Evolutionary conservation across 177 flowering plant species (phyloP), one percentile per base, ranked within the genome.

Genomic region (Telopea speciosissima): DNA sequence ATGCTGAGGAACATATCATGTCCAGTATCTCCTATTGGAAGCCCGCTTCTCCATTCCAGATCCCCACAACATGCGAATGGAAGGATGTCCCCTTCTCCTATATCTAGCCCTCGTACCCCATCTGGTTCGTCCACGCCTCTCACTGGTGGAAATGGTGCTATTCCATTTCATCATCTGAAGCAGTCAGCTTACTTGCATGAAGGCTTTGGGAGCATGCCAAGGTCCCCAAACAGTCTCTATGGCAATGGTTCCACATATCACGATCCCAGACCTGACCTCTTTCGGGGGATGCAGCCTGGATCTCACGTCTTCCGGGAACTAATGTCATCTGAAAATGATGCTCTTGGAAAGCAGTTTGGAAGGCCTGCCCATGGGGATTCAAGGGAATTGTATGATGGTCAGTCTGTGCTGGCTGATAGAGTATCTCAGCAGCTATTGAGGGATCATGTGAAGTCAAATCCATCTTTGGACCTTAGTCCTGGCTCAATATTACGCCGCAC

Each of bases 41-140:
- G 90, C 68, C 91, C 89, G 28, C 81, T 84, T 63, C 69, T 82
- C 12, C 82, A 77, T 70, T 68, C 89, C 70, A 80, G 84, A 62
- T 87, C 93, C 52, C 84, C 87, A 28, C 89, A 85, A 36, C 79
- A 81, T 65, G 69, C 78, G 62, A 84, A 76, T 60, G 87, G 87
- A 72, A 79, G 88, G 79, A 77, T 72, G 81, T 87, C 89, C 61
- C 87, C 93, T 31, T 87, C 93, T 42, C 91, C 90, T 24, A 90
- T 87, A 63, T 83, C 89, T 45, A 84, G 90, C 74, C 95, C 92
- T 3, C 81, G 72, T 19, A 76, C 87, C 31, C 58, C 80, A 8
- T 90, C 92, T 58, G 92, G 95, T n/a, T 80, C 90, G 49, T 87
- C 90, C 23, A 88, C 89, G 0, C 95, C 92, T 71, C 85, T 81